These are phyloP conservation scores for Solanum hybrid DNA, from an alignment of 305 asterid species.

Conservation along the genomic window DNA sequence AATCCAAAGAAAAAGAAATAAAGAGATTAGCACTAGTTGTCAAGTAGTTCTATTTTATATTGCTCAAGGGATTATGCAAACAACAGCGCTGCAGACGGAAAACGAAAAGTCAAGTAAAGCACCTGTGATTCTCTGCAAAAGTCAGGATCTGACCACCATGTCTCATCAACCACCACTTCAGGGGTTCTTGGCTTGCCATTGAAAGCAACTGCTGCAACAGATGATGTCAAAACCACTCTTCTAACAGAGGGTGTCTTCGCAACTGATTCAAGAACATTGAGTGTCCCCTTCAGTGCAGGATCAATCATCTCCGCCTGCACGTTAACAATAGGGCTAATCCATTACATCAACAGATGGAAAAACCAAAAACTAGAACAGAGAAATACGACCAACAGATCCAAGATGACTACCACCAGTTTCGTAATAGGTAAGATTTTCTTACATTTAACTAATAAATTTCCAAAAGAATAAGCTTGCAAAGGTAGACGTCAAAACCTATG, in stretches of 20 bases:
- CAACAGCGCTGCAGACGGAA: neutral
- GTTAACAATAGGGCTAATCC: neutral
- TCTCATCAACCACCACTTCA: slow-evolving; percentile 44
- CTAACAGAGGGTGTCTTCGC: slow-evolving; percentile 37
- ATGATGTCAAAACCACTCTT: slow-evolving; percentile 50
- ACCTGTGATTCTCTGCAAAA: slow-evolving; percentile 36
- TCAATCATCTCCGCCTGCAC: slow-evolving; percentile 46
- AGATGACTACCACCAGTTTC: neutral
- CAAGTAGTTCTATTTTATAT: neutral
- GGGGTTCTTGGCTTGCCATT: slow-evolving; percentile 39
- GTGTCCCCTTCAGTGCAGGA: slow-evolving; percentile 56
- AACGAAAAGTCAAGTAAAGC: neutral
- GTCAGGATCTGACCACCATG: slow-evolving; percentile 48
- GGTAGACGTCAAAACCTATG: neutral
- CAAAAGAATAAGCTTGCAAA: neutral
- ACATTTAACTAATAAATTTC: neutral
- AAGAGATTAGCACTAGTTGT: neutral
- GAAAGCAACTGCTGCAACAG: slow-evolving; percentile 40
- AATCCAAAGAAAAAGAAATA: neutral
- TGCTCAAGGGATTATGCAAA: neutral
- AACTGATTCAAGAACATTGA: slow-evolving; percentile 48
- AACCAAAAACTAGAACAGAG: neutral
- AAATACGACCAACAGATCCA: neutral
- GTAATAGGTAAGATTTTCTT: neutral
- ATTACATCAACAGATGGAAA: neutral